A percentile compares a stretch with the other conserved stretches of the same genome.
Evolutionary conservation across 2,329 filamentous ascomycete species (phyloP).

Genomic region (Penicillium sp.): DNA sequence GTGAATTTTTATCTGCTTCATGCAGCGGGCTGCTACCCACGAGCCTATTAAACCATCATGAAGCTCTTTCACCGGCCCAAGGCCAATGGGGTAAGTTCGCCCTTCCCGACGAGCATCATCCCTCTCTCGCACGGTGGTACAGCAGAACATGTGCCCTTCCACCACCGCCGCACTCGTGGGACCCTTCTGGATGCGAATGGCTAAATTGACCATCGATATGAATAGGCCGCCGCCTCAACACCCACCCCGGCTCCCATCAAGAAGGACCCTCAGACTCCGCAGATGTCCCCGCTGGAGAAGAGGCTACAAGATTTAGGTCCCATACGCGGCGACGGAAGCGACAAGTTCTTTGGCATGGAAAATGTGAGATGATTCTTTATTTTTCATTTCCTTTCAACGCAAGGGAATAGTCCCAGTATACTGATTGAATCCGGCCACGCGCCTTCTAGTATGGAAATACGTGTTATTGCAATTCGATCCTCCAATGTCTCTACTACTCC

Average conservation of each 20-base stretch:
- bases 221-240: constrained; percentile 53
- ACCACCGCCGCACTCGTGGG: constrained; percentile 10
- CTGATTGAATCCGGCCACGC: constrained; percentile 1
- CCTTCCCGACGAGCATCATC: constrained; percentile 16
- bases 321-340: constrained; percentile 82
- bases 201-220: constrained; percentile 22
- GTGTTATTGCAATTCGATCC: constrained; percentile 98
- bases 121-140: constrained; percentile 17
- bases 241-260: constrained; percentile 55
- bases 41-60: constrained; percentile 32
- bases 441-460: constrained; percentile 84
- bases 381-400: background rate
- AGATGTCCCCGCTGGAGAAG: constrained; percentile 67
- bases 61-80: constrained; percentile 49
- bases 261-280: constrained; percentile 62
- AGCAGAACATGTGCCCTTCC: constrained; percentile 8
- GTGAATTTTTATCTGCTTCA: constrained; percentile 12
- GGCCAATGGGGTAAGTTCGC: constrained; percentile 41
- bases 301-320: constrained; percentile 82
- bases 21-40: constrained; percentile 29
- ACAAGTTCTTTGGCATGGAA: constrained; percentile 98
- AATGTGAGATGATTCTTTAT: constrained; percentile 69
- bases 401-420: no score
- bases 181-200: constrained; percentile 15
- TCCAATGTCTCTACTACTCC: constrained; percentile 96